Conservation (phyloP, 2,329 filamentous ascomycete genomes). For the Xylariomycetidae sp. region DNA sequence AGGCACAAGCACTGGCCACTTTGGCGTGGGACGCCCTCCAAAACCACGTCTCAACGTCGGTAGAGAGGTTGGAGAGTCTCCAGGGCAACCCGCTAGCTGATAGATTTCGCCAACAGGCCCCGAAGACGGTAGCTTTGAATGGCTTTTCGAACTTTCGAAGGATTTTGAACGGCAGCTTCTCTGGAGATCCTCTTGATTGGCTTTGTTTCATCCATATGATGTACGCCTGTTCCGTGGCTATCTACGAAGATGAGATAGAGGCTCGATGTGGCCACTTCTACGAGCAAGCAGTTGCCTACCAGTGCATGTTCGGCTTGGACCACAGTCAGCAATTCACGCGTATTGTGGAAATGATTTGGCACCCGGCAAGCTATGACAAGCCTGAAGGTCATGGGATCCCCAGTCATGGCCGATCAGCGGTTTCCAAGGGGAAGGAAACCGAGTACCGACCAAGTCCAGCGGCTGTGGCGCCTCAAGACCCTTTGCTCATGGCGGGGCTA, state of each 20-base stretch:
- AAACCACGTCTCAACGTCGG: constrained; percentile 39
- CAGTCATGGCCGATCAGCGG: constrained; percentile 19
- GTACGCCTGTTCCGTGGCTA: constrained; percentile 43
- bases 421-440: constrained; percentile 37
- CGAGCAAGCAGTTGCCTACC: constrained; percentile 40
- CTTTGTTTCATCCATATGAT: constrained; percentile 47
- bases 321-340: constrained; percentile 35
- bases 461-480: constrained; percentile 24
- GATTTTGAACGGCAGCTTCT: constrained; percentile 33
- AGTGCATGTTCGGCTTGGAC: constrained; percentile 30
- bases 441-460: constrained; percentile 14
- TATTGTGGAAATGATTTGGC: constrained; percentile 42
- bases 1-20: constrained; percentile 33
- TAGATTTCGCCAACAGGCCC: constrained; percentile 34
- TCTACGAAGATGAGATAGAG: constrained; percentile 35
- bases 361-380: constrained; percentile 31
- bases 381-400: constrained; percentile 11
- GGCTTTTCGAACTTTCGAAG: constrained; percentile 37
- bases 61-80: constrained; percentile 35
- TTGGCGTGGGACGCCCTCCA: constrained; percentile 40
- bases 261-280: constrained; percentile 36
- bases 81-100: constrained; percentile 36
- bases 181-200: constrained; percentile 35
- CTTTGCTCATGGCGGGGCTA: constrained; percentile 34
- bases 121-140: constrained; percentile 31